Evolutionary conservation across 2,329 filamentous ascomycete genomes (phyloP).

Genomic region (Fusarium poae): DNA sequence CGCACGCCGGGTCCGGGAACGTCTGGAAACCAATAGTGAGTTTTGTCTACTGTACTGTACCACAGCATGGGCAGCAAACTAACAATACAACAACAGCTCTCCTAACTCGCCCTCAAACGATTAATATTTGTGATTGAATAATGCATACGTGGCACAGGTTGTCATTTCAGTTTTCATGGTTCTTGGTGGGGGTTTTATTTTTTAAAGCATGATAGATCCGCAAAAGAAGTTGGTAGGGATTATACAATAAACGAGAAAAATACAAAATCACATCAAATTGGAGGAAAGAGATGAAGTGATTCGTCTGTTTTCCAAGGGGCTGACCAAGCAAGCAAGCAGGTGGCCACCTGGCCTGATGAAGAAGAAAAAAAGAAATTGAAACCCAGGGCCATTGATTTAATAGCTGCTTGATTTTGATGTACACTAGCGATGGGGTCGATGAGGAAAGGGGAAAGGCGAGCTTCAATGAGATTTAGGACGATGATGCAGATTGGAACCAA

Average conservation of each 20-base stretch:
- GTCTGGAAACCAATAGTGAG: slow-evolving; percentile 60
- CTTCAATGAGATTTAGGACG: slow-evolving; percentile 45
- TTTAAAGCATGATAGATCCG: slow-evolving; percentile 50
- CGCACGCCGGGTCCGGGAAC: slow-evolving; percentile 60
- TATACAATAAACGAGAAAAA: slow-evolving; percentile 35
- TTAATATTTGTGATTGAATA: slow-evolving; percentile 53
- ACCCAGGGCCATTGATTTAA: slow-evolving; percentile 40
- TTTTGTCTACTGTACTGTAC: background rate
- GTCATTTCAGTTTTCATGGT: slow-evolving; percentile 48
- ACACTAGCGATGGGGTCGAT: slow-evolving; percentile 42
- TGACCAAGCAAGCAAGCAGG: background rate
- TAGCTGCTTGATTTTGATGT: slow-evolving; percentile 47
- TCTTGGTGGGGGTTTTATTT: slow-evolving; percentile 32
- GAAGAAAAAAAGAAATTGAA: slow-evolving; percentile 15
- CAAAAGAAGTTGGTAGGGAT: slow-evolving; percentile 41
- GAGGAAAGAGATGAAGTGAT: slow-evolving; percentile 14
- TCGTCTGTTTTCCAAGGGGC: slow-evolving; percentile 18
- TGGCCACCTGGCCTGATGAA: slow-evolving; percentile 17
- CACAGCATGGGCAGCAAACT: slow-evolving; percentile 26
- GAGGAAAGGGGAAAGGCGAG: slow-evolving; percentile 23
- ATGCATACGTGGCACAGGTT: slow-evolving; percentile 53
- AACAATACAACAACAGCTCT: slow-evolving; percentile 55
- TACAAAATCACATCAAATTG: slow-evolving; percentile 27
- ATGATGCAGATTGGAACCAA: slow-evolving; percentile 49
- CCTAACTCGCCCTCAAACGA: slow-evolving; percentile 59